These are phyloP conservation scores for Hericium coralloides DNA, from an alignment of 768 basidiomycete genomes.

Conservation along the genomic window DNA sequence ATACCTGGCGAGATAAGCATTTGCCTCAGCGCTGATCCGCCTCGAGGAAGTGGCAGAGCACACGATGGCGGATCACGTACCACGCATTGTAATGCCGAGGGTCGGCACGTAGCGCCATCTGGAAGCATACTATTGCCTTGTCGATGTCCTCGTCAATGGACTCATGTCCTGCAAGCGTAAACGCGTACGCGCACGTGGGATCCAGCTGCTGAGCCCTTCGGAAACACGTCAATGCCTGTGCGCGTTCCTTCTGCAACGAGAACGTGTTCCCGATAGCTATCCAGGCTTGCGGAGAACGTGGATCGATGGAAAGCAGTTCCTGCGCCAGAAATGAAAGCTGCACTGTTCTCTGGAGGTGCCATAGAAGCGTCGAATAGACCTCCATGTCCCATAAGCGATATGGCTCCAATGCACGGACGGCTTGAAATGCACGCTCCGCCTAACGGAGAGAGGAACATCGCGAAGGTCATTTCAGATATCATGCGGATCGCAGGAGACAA, in stretches of 20 bases:
- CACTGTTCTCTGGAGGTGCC: conserved; percentile 84
- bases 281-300: conserved; percentile 86
- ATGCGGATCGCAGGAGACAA: not conserved
- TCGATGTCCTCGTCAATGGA: conserved; percentile 93
- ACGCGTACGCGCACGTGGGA: conserved; percentile 88
- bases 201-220: conserved; percentile 84
- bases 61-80: conserved; percentile 41
- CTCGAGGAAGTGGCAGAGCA: not conserved
- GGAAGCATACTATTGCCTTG: conserved; percentile 85
- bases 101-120: conserved; percentile 86
- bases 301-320: conserved; percentile 76
- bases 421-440: conserved; percentile 87
- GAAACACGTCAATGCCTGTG: conserved; percentile 92
- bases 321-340: conserved; percentile 90
- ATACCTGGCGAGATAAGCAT: conserved; percentile 55
- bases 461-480: conserved; percentile 11
- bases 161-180: conserved; percentile 95
- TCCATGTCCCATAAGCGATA: conserved; percentile 91
- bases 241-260: conserved; percentile 88
- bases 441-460: conserved; percentile 22
- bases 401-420: conserved; percentile 78
- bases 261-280: conserved; percentile 95
- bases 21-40: not conserved
- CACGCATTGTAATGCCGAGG: conserved; percentile 96
- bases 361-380: conserved; percentile 89